Percentiles rank a stretch among this genome's conserved stretches.
These are phyloP conservation scores for Bocquillonia castaneifolia DNA, from an alignment of 441 rosid genomes.

Conservation along the genomic window DNA sequence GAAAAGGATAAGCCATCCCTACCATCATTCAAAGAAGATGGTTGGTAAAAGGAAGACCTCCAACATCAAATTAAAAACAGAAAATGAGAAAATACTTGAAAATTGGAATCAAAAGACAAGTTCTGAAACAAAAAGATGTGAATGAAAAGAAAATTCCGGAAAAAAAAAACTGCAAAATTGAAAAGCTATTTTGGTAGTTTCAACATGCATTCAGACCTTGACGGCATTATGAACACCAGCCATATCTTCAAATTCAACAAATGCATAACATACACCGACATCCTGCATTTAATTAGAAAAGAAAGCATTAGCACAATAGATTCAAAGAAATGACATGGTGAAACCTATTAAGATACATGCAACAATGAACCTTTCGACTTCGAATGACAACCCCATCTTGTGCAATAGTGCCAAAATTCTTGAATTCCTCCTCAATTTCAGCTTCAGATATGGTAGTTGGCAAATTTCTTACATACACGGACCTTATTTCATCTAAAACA, in stretches of 20 bases:
- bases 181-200: background rate
- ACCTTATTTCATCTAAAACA: conserved; percentile 54
- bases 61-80: too few species aligned
- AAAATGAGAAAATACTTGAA: background rate
- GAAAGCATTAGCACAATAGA: conserved; percentile 12
- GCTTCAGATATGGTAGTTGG: conserved; percentile 44
- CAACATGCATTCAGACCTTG: conserved; percentile 34
- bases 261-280: conserved; percentile 69
- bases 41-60: background rate
- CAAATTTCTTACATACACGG: conserved; percentile 65
- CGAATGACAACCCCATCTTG: conserved; percentile 61
- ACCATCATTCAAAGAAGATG: background rate
- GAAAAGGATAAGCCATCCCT: background rate
- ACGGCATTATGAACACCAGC: conserved; percentile 49
- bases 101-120: background rate
- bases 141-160: background rate
- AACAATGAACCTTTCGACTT: conserved; percentile 54
- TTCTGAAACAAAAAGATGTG: background rate
- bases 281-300: conserved; percentile 39
- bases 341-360: conserved; percentile 3
- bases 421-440: conserved; percentile 71
- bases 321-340: background rate
- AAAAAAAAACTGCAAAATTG: background rate
- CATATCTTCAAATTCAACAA: conserved; percentile 71
- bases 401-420: conserved; percentile 51